Base-by-base conservation (phyloP, 345 rosid species). In the Cardamine occulta region DNA sequence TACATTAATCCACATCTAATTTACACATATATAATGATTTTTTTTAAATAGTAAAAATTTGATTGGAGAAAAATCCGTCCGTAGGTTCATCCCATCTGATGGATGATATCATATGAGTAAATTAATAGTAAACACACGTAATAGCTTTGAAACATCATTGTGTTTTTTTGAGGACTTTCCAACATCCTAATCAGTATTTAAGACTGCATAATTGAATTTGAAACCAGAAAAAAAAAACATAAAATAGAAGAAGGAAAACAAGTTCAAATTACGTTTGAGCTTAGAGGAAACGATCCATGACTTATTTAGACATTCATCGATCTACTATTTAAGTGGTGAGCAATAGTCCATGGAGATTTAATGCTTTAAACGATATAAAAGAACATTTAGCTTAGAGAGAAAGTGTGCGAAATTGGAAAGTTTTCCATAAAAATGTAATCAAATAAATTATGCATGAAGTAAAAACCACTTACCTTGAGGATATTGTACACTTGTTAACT, bases 391-490 rank as follows among this genome's bases (percentile, higher is more conserved):
- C 17, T 7, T 5, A 42, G 17, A 42, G 47, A 42, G 17, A 4
- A 13, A 42, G 17, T 4, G 17, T 45, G 8, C 18, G 2, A 6
- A 44, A 45, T 15, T 15, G 17, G 18, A 45, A 1, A 45, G 2
- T 45, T 45, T 15, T n/a, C 51, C 8, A 45, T n/a, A 2, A n/a
- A 45, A 6, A n/a, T 7, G 8, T 45, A 48, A 52, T 32, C 7
- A 31, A 3, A 11, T 31, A 66, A 35, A 51, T 2, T 52, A 54
- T 29, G 66, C 59, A 58, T 49, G 32, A 24, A 74, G 32, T 49
- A 24, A 60, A 57, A 37, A 28, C 44, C 42, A 44, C 32, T 32
- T 11, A 66, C 14, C 26, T 63, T 29, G 35, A 73, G 48, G 66
- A 44, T 55, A 32, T 24, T 34, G 37, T 56, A 57, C 15, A 13